A percentile compares a stretch with the other conserved stretches of the same genome.
Evolutionary conservation across 2,329 filamentous ascomycete genomes (phyloP).

Genomic region (Phyllosticta citrichinensis): DNA sequence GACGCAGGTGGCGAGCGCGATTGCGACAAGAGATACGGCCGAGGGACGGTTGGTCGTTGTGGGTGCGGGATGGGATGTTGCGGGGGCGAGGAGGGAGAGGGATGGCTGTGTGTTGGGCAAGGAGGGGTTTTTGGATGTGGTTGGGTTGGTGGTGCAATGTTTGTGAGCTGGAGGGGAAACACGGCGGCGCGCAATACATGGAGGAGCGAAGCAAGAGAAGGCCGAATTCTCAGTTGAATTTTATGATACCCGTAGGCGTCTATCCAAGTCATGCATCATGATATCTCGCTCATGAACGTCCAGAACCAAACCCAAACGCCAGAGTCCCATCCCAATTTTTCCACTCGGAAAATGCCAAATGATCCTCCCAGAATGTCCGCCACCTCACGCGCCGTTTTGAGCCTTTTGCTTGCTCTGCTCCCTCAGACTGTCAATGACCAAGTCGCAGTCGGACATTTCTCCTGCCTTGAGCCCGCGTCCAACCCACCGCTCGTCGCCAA

Average conservation of each 20-base stretch:
- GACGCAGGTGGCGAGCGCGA: constrained; percentile 74
- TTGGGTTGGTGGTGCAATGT: constrained; percentile 31
- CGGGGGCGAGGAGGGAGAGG: constrained; percentile 38
- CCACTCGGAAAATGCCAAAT: background rate
- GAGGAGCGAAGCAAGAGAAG: background rate
- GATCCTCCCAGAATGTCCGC: background rate
- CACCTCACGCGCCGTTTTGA: background rate
- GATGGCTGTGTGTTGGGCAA: constrained; percentile 13
- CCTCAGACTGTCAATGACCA: constrained; percentile 58
- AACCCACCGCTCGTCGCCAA: constrained; percentile 51
- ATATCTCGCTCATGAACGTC: background rate
- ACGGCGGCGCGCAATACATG: background rate
- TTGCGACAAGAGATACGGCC: constrained; percentile 59
- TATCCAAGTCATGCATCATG: background rate
- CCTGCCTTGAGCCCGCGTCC: constrained; percentile 54
- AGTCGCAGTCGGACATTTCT: constrained; percentile 81
- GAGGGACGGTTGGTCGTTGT: constrained; percentile 51
- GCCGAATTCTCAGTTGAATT: background rate
- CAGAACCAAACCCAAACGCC: constrained; percentile 9
- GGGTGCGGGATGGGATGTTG: constrained; percentile 45
- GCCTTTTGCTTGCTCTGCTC: constrained; percentile 22
- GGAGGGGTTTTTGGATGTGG: constrained; percentile 33
- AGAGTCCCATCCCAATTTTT: background rate
- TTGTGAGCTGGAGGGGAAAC: constrained; percentile 16
- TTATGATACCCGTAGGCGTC: constrained; percentile 6